Percentiles rank a stretch among this genome's conserved stretches.
Evolutionary conservation across 768 basidiomycete species (phyloP).

Genomic region (Lentinula boryana): DNA sequence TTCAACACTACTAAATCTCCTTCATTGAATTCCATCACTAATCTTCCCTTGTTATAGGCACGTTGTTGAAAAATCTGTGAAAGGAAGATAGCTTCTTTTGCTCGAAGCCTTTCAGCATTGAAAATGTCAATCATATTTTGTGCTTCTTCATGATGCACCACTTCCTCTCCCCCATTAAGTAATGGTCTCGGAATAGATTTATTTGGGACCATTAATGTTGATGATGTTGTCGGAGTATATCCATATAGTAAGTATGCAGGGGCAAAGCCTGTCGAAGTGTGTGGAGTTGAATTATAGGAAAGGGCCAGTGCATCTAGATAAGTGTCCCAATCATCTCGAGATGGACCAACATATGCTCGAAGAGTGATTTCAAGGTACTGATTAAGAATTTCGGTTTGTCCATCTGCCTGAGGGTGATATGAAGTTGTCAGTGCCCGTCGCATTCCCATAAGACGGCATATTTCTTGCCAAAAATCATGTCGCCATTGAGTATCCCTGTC

Average conservation of each 20-base stretch:
- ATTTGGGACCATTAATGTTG: background rate
- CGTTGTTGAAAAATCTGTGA: background rate
- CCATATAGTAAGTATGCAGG: constrained; percentile 23
- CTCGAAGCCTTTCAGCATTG: background rate
- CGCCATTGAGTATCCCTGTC: constrained; percentile 15
- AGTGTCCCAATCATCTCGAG: constrained; percentile 18
- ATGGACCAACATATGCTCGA: constrained; percentile 20
- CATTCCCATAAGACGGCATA: constrained; percentile 20
- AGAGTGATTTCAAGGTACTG: constrained; percentile 24
- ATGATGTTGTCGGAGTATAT: constrained; percentile 16
- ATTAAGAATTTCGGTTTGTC: constrained; percentile 29
- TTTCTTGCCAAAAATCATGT: constrained; percentile 20
- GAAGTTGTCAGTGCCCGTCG: constrained; percentile 18
- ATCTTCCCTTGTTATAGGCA: background rate
- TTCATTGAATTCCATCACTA: background rate
- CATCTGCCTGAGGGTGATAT: constrained; percentile 28
- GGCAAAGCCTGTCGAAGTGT: constrained; percentile 14
- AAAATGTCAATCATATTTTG: background rate
- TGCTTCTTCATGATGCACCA: background rate
- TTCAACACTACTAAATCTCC: background rate
- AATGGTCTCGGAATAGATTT: background rate
- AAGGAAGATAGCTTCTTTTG: background rate
- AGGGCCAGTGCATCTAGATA: constrained; percentile 17
- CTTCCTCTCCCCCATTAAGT: background rate
- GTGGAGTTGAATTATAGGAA: constrained; percentile 24